Conservation (phyloP, 2,329 filamentous ascomycete genomes). For the Incumbomyces lentus region DNA sequence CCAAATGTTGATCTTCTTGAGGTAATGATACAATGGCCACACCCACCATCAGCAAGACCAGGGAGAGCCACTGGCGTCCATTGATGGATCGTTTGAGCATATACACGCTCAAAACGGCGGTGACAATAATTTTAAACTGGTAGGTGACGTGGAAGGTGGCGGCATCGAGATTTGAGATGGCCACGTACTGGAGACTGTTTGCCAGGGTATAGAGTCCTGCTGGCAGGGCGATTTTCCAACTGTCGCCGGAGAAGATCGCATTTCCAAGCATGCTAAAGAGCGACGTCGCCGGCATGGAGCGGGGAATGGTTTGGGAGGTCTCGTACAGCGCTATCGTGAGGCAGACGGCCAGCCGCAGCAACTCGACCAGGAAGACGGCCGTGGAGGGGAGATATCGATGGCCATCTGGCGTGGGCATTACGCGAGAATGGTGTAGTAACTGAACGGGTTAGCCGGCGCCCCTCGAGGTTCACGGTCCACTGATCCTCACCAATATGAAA, state of each 20-base stretch:
- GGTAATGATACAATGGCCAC: conserved; percentile 80
- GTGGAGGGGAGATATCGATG: conserved; percentile 90
- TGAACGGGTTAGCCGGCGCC: conserved; percentile 28
- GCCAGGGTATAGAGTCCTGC: conserved; percentile 82
- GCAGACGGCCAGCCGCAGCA: conserved; percentile 79
- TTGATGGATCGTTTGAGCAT: conserved; percentile 64
- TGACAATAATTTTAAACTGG: conserved; percentile 88
- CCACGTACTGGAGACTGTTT: conserved; percentile 88
- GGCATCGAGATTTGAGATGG: conserved; percentile 79
- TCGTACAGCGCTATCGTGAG: conserved; percentile 82
- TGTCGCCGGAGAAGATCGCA: conserved; percentile 76
- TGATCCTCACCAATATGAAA: conserved; percentile 32
- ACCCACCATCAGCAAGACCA: conserved; percentile 69
- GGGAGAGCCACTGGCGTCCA: conserved; percentile 64
- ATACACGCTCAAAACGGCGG: conserved; percentile 73
- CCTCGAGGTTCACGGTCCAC: neutral
- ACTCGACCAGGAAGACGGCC: conserved; percentile 84
- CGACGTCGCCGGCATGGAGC: conserved; percentile 68
- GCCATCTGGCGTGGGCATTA: conserved; percentile 76
- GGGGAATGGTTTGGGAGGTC: conserved; percentile 63
- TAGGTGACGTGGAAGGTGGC: conserved; percentile 90
- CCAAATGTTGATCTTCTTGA: conserved; percentile 44
- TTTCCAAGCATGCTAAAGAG: conserved; percentile 70
- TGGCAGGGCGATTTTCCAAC: conserved; percentile 88
- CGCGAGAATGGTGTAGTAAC: conserved; percentile 89